A percentile compares a stretch with the other conserved stretches of the same genome.
Evolutionary conservation across 768 basidiomycete genomes (phyloP).

Genomic region (Serendipita sp.): DNA sequence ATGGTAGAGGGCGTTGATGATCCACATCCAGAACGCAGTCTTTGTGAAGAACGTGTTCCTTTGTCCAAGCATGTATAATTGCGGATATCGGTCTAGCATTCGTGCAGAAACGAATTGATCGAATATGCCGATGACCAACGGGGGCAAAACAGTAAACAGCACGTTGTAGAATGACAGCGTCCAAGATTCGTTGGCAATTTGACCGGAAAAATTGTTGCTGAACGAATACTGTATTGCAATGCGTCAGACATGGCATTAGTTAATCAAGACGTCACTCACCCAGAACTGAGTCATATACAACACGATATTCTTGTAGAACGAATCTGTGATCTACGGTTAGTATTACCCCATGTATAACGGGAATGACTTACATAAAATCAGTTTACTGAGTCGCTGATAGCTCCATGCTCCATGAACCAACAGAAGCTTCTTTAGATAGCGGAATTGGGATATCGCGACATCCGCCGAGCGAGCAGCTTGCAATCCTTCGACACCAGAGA

Average conservation of each 20-base stretch:
- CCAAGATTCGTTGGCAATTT: conserved; percentile 98
- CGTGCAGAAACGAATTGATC: conserved; percentile 97
- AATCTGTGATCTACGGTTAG: conserved; percentile 35
- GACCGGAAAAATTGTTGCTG: conserved; percentile 98
- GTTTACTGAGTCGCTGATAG: conserved; percentile 84
- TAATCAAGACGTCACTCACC: conserved; percentile 33
- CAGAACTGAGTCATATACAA: conserved; percentile 98
- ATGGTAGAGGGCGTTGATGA: conserved; percentile 78
- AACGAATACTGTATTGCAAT: conserved; percentile 62
- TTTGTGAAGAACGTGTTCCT: conserved; percentile 86
- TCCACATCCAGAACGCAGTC: conserved; percentile 85
- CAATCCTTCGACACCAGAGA: conserved; percentile 95
- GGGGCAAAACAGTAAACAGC: conserved; percentile 87
- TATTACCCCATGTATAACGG: neutral
- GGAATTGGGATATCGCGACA: conserved; percentile 94
- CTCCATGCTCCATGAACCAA: conserved; percentile 99
- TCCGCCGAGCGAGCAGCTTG: conserved; percentile 98
- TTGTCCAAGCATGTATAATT: conserved; percentile 88
- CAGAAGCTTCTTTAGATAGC: conserved; percentile 83
- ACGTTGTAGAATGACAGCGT: conserved; percentile 95
- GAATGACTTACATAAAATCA: conserved; percentile 74
- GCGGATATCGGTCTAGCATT: conserved; percentile 91
- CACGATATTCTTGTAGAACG: conserved; percentile 98
- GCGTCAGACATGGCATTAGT: neutral
- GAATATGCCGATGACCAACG: conserved; percentile 93